Base-by-base conservation (phyloP, 805 yeast species). In the Candida orba region DNA sequence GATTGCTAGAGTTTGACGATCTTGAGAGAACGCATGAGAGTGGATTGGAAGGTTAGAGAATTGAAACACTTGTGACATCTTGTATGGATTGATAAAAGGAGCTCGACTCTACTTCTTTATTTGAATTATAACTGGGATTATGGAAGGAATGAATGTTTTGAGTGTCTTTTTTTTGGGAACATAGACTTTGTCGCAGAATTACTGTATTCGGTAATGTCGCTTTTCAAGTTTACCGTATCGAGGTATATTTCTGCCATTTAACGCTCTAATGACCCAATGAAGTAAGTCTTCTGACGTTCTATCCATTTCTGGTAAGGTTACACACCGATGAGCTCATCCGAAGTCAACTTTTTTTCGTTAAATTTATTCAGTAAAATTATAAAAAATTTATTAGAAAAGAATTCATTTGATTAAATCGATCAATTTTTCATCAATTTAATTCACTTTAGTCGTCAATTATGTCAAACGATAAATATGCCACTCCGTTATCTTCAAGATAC, bases 401-500 rank as follows among this genome's bases (percentile, higher is more conserved):
- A 6, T 23, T 20, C 8, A 35, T 20, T 34, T n/a, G 20, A 24
- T 32, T 15, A n/a, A 20, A 20, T 20, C 22, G 5, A 20, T 20
- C 22, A 20, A 20, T 20, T 4, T n/a, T 9, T 32, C 20, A 8
- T 32, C 15, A 7, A 15, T 15, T 32, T 32, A 7, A 32, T 32
- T 8, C 17, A 4, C 3, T n/a, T 31, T 10, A 17, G 3, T 17
- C 17, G 12, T 22, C n/a, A 46, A 47, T 30, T 17, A 56, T 56
- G 60, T 55, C 60, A 42, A 56, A 58, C 68, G 97, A 91, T 66
- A 77, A 81, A 51, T 91, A 91, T 71, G 67, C 87, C 42, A 91
- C 98, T 22, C 99, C 99, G 34, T 72, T 93, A 52, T 87, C 98
- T 45, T 84, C 97, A 45, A 83, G 99, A 72, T 93, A 93, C 70